These are phyloP conservation scores for Lentithecium fluviatile DNA, from an alignment of 495 filamentous ascomycete genomes.

Conservation along the genomic window DNA sequence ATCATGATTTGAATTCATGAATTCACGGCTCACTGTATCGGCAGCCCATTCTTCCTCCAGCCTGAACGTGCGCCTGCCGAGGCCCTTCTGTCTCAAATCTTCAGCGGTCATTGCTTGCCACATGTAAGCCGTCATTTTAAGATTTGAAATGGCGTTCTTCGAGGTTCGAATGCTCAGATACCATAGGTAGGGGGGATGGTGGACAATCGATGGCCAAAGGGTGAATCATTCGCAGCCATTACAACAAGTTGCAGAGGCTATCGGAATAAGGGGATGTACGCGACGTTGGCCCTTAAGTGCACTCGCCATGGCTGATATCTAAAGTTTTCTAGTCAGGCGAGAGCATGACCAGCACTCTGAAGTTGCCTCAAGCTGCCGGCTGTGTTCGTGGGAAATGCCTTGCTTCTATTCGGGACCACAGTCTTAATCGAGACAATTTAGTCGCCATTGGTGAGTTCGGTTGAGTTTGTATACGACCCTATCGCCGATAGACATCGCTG, in stretches of 20 bases:
- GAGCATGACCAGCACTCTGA: slow-evolving; percentile 32
- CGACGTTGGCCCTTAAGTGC: slow-evolving; percentile 23
- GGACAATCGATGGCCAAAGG: slow-evolving; percentile 47
- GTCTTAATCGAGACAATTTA: slow-evolving; percentile 23
- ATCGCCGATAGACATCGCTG: slow-evolving; percentile 28
- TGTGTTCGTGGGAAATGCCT: slow-evolving; percentile 36
- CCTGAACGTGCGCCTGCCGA: slow-evolving; percentile 52
- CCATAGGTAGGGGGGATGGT: slow-evolving; percentile 41
- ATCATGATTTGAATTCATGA: slow-evolving; percentile 23
- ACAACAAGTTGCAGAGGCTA: slow-evolving; percentile 54
- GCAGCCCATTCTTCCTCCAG: slow-evolving; percentile 51
- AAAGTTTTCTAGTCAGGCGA: slow-evolving; percentile 26
- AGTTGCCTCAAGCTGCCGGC: slow-evolving; percentile 19
- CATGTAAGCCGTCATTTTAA: slow-evolving; percentile 54
- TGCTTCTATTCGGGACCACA: slow-evolving; percentile 6
- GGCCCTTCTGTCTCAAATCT: slow-evolving; percentile 48
- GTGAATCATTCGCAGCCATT: slow-evolving; percentile 51
- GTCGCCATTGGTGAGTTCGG: slow-evolving; percentile 7
- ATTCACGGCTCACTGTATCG: slow-evolving; percentile 42
- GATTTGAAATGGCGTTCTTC: slow-evolving; percentile 50
- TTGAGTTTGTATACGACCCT: slow-evolving; percentile 8
- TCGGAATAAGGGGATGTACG: slow-evolving; percentile 39
- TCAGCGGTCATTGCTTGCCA: slow-evolving; percentile 53
- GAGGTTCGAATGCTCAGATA: slow-evolving; percentile 44
- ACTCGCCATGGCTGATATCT: slow-evolving; percentile 11